Evolutionary conservation across 768 basidiomycete species (phyloP), one percentile per base, ranked within the genome.

Genomic region (Boletus reticuloceps): DNA sequence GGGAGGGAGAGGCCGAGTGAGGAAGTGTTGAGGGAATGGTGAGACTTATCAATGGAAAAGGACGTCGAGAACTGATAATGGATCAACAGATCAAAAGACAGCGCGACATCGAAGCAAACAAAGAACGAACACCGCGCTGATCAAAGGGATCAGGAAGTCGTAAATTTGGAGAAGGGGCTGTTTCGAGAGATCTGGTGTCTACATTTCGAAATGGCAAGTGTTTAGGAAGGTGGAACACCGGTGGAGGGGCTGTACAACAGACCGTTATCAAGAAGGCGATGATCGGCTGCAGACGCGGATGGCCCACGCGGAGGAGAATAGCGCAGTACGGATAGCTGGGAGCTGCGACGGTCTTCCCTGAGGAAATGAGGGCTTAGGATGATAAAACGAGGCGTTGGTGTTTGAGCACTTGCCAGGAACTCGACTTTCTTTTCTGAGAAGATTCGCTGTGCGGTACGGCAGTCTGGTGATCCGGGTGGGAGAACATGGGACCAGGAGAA

Each of bases 1-100:
- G 14, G 63, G 47, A 58, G 55, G 49, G 63, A 49, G 41, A 62
- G 47, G 37, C 59, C 54, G 17, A 60, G 54, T 45, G 67, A 63
- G 63, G 69, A 56, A 42, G 54, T 63, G 59, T 44, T 55, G 55
- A 63, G 51, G 52, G 60, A 45, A 38, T 49, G 56, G 47, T 61
- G 65, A 58, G 71, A 72, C 69, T 77, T 75, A 76, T 75, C 70
- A 64, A 69, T 60, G 61, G 56, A 43, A 48, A 67, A 64, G 64
- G 65, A 59, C 63, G 66, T 71, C 65, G 64, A 67, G 62, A 73
- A 72, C 74, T 77, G 69, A 70, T 72, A 70, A 68, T 61, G 59
- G 63, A 72, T 72, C 70, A 72, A 70, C 58, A 68, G 63, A 74
- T 71, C 69, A 74, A 67, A 72, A 66, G 68, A 71, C 68, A 67